Conservation (phyloP, 306 rosid genomes). For the Quercus dentata region DNA sequence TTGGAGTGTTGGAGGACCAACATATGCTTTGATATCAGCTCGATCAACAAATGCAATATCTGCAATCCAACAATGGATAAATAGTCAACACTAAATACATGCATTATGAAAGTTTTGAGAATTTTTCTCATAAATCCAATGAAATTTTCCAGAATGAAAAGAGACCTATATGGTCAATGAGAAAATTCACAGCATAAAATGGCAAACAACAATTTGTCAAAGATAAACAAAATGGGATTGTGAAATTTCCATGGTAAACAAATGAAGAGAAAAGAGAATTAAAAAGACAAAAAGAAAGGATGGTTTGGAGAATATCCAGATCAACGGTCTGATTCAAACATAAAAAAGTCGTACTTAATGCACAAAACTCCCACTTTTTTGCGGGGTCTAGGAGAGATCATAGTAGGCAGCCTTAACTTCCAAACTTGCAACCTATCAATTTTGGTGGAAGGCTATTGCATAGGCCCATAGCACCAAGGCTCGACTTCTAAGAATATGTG, state of each 20-base stretch:
- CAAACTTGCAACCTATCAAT: too few relatives aligned
- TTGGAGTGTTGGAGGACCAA: constrained; percentile 96
- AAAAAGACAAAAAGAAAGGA: not conserved
- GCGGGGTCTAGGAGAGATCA: too few relatives aligned
- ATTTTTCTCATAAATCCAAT: not conserved
- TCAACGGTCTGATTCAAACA: too few relatives aligned
- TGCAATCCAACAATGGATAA: constrained; percentile 38
- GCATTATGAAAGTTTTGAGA: not conserved
- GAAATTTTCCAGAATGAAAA: not conserved
- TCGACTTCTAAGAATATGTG: too few relatives aligned
- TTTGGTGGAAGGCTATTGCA: too few relatives aligned
- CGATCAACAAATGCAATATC: constrained; percentile 98
- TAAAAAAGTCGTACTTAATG: too few relatives aligned
- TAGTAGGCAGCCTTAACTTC: too few relatives aligned
- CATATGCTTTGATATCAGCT: constrained; percentile 96
- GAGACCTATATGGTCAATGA: not conserved
- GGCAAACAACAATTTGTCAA: not conserved
- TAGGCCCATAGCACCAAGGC: too few relatives aligned
- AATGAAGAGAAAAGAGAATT: not conserved
- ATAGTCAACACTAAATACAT: not conserved
- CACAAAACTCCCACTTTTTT: too few relatives aligned
- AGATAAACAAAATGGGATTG: not conserved
- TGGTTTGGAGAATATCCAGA: not conserved
- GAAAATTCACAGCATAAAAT: not conserved
- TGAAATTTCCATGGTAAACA: not conserved